Conservation (phyloP, 495 filamentous ascomycete species). For the Oidiodendron maius region DNA sequence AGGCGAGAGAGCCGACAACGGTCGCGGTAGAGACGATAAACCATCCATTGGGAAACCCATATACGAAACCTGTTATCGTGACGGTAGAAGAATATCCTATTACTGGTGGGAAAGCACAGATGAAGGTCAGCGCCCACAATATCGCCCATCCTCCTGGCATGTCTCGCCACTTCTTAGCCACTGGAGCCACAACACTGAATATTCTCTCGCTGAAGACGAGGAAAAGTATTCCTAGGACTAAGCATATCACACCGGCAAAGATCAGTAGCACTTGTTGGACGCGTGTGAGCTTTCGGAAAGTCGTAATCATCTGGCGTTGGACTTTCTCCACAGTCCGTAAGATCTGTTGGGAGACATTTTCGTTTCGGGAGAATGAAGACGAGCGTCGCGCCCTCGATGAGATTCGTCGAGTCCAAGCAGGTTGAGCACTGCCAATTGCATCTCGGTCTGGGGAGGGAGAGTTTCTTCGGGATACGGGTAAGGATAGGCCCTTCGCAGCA, state of each 20-base stretch:
- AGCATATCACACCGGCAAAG: constrained; percentile 37
- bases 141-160: constrained; percentile 68
- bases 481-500: constrained; percentile 58
- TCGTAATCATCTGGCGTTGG: constrained; percentile 28
- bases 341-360: constrained; percentile 31
- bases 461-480: constrained; percentile 45
- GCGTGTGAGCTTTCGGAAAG: constrained; percentile 48
- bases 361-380: constrained; percentile 19
- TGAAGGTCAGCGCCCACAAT: constrained; percentile 70
- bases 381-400: constrained; percentile 24
- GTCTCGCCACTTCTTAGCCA: constrained; percentile 67
- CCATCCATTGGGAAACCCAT: constrained; percentile 89
- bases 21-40: constrained; percentile 75
- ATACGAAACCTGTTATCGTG: constrained; percentile 90
- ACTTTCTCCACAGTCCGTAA: constrained; percentile 36
- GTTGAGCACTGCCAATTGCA: constrained; percentile 1
- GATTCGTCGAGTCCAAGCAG: constrained; percentile 29
- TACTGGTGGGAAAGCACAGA: constrained; percentile 80
- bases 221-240: constrained; percentile 56
- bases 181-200: constrained; percentile 63
- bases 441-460: constrained; percentile 17
- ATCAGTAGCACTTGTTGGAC: constrained; percentile 56
- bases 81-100: constrained; percentile 85
- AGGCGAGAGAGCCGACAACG: constrained; percentile 65
- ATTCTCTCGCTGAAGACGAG: constrained; percentile 71